Percentiles rank a stretch among this genome's conserved stretches.
phyloP scores from a whole-genome alignment of 805 yeast genomes.

The Cyberlindnera maclurae region DNA sequence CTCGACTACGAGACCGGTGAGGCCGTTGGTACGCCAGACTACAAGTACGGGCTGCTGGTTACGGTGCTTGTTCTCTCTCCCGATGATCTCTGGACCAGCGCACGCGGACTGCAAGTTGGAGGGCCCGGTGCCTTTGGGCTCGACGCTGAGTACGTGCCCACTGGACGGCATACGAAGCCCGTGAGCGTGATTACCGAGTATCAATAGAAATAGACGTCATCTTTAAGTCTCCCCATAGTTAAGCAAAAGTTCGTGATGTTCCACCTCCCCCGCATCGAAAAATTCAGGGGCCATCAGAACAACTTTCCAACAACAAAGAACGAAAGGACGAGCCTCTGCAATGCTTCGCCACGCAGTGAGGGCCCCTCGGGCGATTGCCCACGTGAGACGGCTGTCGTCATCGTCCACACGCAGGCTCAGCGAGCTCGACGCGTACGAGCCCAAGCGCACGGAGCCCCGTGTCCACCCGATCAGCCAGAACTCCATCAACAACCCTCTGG shows the following conservation, averaged over 20 bases:
- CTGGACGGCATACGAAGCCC: constrained; percentile 31
- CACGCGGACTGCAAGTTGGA: constrained; percentile 32
- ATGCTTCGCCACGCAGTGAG: constrained; percentile 2
- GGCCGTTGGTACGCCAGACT: constrained; percentile 44
- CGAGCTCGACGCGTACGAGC: constrained; percentile 20
- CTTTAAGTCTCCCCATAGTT: no score
- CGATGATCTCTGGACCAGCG: constrained; percentile 30
- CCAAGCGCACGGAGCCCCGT: constrained; percentile 15
- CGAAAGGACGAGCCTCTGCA: no score
- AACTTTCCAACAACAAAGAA: no score
- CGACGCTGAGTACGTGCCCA: constrained; percentile 29
- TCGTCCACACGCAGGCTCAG: constrained; percentile 4
- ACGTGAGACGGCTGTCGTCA: not conserved
- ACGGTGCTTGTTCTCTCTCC: constrained; percentile 30
- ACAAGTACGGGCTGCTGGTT: constrained; percentile 37
- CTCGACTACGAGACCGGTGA: constrained; percentile 38
- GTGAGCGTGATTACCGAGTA: constrained; percentile 33
- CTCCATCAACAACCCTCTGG: constrained; percentile 34
- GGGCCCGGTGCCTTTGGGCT: constrained; percentile 31
- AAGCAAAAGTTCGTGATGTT: no score
- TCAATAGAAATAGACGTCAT: not conserved
- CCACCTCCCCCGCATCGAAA: not conserved
- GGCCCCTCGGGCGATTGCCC: not conserved
- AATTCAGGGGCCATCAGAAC: not conserved
- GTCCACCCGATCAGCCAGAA: constrained; percentile 14